Base-by-base conservation (phyloP, 768 basidiomycete species). In the Clathrus columnatus region DNA sequence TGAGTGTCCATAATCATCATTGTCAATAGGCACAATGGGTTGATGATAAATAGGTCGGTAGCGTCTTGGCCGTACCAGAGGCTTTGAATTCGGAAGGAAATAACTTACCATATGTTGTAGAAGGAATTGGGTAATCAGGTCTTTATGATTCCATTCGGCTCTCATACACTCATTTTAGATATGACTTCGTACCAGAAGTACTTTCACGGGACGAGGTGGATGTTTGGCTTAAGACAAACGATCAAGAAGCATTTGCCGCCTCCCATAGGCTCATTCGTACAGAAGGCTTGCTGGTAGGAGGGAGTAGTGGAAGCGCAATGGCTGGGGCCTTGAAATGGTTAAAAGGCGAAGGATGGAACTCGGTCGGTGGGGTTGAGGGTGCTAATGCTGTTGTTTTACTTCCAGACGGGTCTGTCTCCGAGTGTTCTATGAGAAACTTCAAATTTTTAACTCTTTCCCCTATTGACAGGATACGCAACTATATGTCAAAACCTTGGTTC, bases 401-500 rank as follows among this genome's bases (percentile, higher is more conserved):
- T 7, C 82, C 96, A 32, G 96, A 99, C 64, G 92, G 91, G 91
- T 91, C 62, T 69, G 87, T 72, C 0, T 18, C 29, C 1, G 17
- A 11, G 32, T 2, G 4, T 51, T 46, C 11, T 54, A 21, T 45
- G 14, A 3, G 36, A 14, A 20, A 16, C 2, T 29, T 49, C 10
- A 21, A 29, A 43, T 20, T 54, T 21, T 54, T 4, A 36, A 36
- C 10, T 11, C 10, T 36, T 36, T 36, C n/a, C 26, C 42, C n/a
- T 23, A 27, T 17, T 32, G 48, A 23, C 59, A 91, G 93, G 1
- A 83, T 96, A 53, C 80, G 92, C 61, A 95, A 95, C 67, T 95
- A 95, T 65, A 93, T 95, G 82, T 87, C 86, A 71, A 94, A 92
- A 64, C 79, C 84, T 10, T 95, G 92, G 92, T 94, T 94, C 71